phyloP scores from a whole-genome alignment of 768 basidiomycete species.

The Lactifluus subvellereus region DNA sequence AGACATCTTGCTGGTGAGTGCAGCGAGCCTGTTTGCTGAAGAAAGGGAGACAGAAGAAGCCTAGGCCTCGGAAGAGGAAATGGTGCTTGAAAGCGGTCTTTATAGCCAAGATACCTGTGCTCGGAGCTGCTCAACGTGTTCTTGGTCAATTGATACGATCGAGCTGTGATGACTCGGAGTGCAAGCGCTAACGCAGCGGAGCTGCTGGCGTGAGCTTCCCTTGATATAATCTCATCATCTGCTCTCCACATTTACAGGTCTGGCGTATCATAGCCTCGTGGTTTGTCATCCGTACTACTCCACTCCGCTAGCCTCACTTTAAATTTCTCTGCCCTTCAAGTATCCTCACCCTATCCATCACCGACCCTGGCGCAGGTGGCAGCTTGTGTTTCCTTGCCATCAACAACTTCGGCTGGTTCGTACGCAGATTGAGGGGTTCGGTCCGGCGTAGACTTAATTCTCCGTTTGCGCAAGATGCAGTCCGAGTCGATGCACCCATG shows the following conservation, averaged over 20 bases:
- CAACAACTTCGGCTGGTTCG: not conserved
- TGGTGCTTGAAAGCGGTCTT: no score
- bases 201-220: no score
- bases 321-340: constrained; percentile 10
- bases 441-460: not conserved
- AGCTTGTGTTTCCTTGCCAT: constrained; percentile 6
- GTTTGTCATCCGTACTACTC: no score
- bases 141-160: not conserved
- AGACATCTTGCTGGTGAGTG: constrained; percentile 13
- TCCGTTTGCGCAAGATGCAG: not conserved
- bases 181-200: no score
- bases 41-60: not conserved
- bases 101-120: no score
- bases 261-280: not conserved
- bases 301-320: not conserved
- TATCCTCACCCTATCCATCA: constrained; percentile 18
- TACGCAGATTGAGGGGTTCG: not conserved
- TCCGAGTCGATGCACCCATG: not conserved
- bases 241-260: not conserved
- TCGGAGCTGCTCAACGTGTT: not conserved
- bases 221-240: no score
- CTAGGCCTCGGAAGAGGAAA: not conserved
- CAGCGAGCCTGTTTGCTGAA: not conserved
- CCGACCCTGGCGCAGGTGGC: constrained; percentile 9
- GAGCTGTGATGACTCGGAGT: no score